Base-by-base conservation (phyloP, 495 filamentous ascomycete species). In the Aspergillus haitiensis region DNA sequence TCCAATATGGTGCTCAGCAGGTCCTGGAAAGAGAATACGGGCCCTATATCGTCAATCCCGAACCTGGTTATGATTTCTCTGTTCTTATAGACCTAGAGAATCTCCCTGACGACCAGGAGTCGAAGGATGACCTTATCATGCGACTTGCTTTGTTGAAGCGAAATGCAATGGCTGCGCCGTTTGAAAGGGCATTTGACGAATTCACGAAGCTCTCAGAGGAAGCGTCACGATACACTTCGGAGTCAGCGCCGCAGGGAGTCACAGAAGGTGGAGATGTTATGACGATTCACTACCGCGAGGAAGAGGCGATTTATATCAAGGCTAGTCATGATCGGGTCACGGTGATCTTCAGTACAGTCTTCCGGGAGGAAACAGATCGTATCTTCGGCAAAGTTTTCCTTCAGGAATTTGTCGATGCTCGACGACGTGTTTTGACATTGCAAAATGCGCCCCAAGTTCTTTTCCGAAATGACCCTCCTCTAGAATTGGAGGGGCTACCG, bases 251-350 rank as follows among this genome's bases (percentile, higher is more conserved):
- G 1, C 88, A 93, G 68, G 92, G 92, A 46, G 80, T 95, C 36
- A 76, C 82, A 66, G 93, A 97, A 77, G 91, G 92, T 33, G 92
- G 92, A 40, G 88, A 95, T 63, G 88, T 97, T 27, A 96, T 94
- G 88, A 88, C 93, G 3, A 94, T 98, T 59, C 93, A 97, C 66
- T 98, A 98, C 77, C 87, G 94, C 15, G 95, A 98, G 63, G 94
- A 98, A 78, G 94, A 98, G 71, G 94, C 94, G n/a, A 97, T 98
- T 70, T 98, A 96, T 74, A 91, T 98, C 79, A 97, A 98, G 75
- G 93, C 94, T 35, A 95, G 89, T 72, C 88, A 92, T 71, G 94
- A 98, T 70, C 87, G 94, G 55, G 95, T 98, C 40, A 98, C 94
- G 0, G 93, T 98, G 67, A 98, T 98, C 69, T 98, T 98, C 84